A percentile compares a stretch with the other conserved stretches of the same genome.
These are phyloP conservation scores for Haematococcus sp. DNA, from an alignment of 139 green algal genomes.

Conservation along the genomic window DNA sequence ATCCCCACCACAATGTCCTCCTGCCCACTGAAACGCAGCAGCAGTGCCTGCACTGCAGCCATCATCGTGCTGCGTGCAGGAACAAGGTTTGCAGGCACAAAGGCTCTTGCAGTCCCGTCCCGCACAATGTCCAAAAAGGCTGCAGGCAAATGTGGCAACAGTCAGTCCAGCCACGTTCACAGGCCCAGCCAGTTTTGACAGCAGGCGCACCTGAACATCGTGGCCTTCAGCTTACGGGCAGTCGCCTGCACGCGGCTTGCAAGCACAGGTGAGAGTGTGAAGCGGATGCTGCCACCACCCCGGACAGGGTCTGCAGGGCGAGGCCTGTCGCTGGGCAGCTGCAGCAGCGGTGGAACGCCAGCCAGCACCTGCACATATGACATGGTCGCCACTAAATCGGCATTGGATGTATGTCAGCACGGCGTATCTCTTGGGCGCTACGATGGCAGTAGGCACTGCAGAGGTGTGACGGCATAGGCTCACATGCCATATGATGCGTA, in stretches of 20 bases:
- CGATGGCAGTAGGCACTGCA: too few species aligned
- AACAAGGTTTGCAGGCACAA: neutral
- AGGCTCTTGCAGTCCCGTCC: too few species aligned
- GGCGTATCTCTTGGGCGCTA: too few species aligned
- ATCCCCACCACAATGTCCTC: conserved; percentile 13
- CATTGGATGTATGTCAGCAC: too few species aligned
- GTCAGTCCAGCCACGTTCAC: too few species aligned
- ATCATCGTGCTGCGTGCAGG: neutral
- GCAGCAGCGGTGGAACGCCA: neutral
- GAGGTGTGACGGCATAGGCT: too few species aligned
- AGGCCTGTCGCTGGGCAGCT: conserved; percentile 3
- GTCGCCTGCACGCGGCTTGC: neutral
- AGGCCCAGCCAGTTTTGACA: neutral
- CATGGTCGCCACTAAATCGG: too few species aligned
- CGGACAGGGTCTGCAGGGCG: neutral
- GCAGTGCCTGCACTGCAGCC: conserved; percentile 8
- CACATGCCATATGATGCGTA: too few species aligned
- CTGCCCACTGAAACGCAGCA: neutral
- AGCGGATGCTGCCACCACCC: neutral
- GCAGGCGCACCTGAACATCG: neutral
- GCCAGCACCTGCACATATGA: too few species aligned
- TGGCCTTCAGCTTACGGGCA: neutral
- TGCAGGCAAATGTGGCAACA: too few species aligned
- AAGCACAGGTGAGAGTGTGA: neutral
- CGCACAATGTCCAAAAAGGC: too few species aligned